Base-by-base conservation (phyloP, 768 basidiomycete species). In the Amanita polypyramis region DNA sequence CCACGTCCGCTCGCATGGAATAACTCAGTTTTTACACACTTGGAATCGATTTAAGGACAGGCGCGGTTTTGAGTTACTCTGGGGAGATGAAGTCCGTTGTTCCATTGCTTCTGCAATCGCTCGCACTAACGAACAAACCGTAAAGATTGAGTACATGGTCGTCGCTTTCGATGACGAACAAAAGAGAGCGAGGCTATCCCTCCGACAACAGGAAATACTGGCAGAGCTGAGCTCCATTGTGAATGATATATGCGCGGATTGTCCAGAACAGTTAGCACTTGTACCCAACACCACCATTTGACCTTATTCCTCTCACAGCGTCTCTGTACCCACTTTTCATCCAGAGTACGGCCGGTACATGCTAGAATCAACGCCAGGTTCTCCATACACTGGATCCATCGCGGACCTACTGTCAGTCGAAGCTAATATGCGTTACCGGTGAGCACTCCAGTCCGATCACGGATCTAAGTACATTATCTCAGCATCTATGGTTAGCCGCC, bases 341-440 rank as follows among this genome's bases (percentile, higher is more conserved):
- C 95, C 95, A 14, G 96, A 99, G 65, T 99, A 97, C 68, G 96
- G 96, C 34, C 78, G 94, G 33, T 98, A 89, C 69, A 99, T 99
- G 96, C 75, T 99, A 45, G 96, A 99, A 63, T 92, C 92, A 2
- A 99, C 95, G 0, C 96, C 96, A 0, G 96, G 96, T 2, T 80
- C 83, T 42, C 96, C 96, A 2, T 98, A 97, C 67, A 85, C 89
- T 4, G 92, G 90, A 8, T 83, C 78, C 12, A 79, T 98, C 34
- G 73, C 74, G 20, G 92, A 95, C 63, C 74, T 98, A 15, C 71
- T 98, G 32, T 77, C 83, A 4, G 94, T 99, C 4, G 95, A 99
- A 67, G 67, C 71, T 40, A 93, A 98, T 65, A 99, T 99, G 96
- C 82, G 86, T 38, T 90, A 91, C 62, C 76, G 93, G 93, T 84